phyloP scores from a whole-genome alignment of 164 flowering plant species.

The Buxus sempervirens region DNA sequence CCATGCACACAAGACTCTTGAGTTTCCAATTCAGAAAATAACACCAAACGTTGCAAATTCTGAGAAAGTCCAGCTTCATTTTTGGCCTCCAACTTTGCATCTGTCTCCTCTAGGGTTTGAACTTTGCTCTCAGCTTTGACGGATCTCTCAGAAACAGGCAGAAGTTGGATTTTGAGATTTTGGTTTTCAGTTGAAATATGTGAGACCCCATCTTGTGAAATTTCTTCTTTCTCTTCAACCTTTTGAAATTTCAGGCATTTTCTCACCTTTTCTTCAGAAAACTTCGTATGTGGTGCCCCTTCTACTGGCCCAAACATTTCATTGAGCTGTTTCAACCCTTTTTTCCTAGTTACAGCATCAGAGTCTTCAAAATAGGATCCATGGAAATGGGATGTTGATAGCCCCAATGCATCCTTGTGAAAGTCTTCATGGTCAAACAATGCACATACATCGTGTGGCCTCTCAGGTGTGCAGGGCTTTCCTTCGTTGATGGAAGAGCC shows the following conservation, averaged over 20 bases:
- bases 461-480: conserved; percentile 57
- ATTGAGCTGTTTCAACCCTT: conserved; percentile 57
- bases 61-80: conserved; percentile 46
- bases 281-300: conserved; percentile 15
- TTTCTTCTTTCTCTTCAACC: conserved; percentile 24
- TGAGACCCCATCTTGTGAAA: conserved; percentile 18
- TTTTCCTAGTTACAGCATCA: conserved; percentile 28
- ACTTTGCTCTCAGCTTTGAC: conserved; percentile 41
- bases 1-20: conserved; percentile 42
- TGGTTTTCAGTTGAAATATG: conserved; percentile 21
- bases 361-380: conserved; percentile 44
- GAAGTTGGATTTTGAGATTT: too few relatives aligned
- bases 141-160: conserved; percentile 9
- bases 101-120: conserved; percentile 38
- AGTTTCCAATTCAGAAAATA: conserved; percentile 44
- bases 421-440: conserved; percentile 44
- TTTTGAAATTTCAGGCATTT: too few relatives aligned
- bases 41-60: conserved; percentile 49
- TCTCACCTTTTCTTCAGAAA: conserved; percentile 26
- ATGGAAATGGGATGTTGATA: conserved; percentile 29
- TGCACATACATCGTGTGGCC: conserved; percentile 31
- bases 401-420: conserved; percentile 39
- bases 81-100: conserved; percentile 46
- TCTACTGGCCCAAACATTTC: conserved; percentile 44
- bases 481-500: conserved; percentile 34